Conservation (phyloP, 371 early-diverging fungal genomes). For the Lichtheimia corymbifera region DNA sequence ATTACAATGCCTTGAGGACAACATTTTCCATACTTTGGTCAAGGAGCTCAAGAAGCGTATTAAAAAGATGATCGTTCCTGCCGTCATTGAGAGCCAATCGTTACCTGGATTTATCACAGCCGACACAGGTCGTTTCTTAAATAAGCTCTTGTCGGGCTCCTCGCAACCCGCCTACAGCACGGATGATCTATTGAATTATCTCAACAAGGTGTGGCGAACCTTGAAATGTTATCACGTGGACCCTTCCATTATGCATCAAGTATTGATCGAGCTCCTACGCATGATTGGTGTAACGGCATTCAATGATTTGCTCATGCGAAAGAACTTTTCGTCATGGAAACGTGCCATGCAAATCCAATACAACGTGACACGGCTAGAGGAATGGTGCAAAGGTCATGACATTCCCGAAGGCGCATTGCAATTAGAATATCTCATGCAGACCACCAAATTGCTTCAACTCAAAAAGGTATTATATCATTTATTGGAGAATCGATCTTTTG, state of each 20-base stretch:
- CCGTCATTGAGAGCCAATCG: slow-evolving; percentile 91
- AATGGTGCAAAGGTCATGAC: slow-evolving; percentile 91
- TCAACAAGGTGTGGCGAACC: slow-evolving; percentile 89
- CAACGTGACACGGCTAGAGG: slow-evolving; percentile 90
- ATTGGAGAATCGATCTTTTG: no score
- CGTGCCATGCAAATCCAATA: slow-evolving; percentile 92
- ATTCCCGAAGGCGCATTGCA: slow-evolving; percentile 84
- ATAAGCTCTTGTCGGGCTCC: slow-evolving; percentile 73
- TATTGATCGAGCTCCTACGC: slow-evolving; percentile 86
- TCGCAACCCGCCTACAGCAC: slow-evolving; percentile 79
- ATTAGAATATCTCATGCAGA: slow-evolving; percentile 86
- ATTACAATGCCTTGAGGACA: slow-evolving; percentile 68
- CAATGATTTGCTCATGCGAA: slow-evolving; percentile 92
- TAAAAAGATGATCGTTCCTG: slow-evolving; percentile 89
- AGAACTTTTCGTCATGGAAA: slow-evolving; percentile 89
- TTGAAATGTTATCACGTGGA: slow-evolving; percentile 96
- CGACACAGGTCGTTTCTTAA: slow-evolving; percentile 79
- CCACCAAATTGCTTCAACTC: slow-evolving; percentile 89
- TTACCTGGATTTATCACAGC: slow-evolving; percentile 89
- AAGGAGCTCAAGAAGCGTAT: slow-evolving; percentile 92
- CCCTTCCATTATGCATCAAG: slow-evolving; percentile 75
- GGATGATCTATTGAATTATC: slow-evolving; percentile 88
- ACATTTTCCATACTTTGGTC: slow-evolving; percentile 83
- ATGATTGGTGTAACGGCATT: slow-evolving; percentile 91
- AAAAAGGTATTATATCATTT: slow-evolving; percentile 53